These are phyloP conservation scores for Fusarium stilboides DNA, from an alignment of 2,329 filamentous ascomycete species.

Conservation along the genomic window DNA sequence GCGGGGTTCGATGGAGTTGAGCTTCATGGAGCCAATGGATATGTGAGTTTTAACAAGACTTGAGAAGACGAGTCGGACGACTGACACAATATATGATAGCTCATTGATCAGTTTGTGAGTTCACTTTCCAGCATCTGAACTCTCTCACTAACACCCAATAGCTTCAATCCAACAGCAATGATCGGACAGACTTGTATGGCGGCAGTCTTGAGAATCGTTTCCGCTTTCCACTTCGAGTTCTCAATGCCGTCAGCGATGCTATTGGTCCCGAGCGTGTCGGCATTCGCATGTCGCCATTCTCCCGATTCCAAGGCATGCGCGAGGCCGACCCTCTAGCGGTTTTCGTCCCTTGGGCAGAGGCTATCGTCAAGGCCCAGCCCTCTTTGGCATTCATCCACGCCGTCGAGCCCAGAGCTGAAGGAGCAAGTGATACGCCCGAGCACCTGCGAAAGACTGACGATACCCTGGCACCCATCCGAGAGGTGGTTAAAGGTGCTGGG, in stretches of 20 bases:
- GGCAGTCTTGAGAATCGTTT: constrained; percentile 69
- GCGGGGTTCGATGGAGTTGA: constrained; percentile 82
- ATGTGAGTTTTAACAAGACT: constrained; percentile 56
- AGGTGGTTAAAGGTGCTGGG: constrained; percentile 50
- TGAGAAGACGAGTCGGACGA: background rate
- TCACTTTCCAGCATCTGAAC: too few species aligned
- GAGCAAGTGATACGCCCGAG: constrained; percentile 55
- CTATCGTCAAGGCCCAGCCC: constrained; percentile 67
- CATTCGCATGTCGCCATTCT: constrained; percentile 74
- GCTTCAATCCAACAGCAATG: constrained; percentile 63
- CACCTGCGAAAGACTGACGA: constrained; percentile 53
- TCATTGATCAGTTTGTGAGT: constrained; percentile 70
- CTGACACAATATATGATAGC: constrained; percentile 29
- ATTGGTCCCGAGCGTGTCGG: constrained; percentile 68
- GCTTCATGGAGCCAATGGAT: constrained; percentile 71
- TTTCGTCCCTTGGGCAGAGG: constrained; percentile 69
- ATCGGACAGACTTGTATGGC: constrained; percentile 67
- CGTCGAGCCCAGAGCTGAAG: constrained; percentile 69
- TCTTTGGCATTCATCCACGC: constrained; percentile 74
- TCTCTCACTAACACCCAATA: constrained; percentile 7
- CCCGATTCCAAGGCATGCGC: constrained; percentile 73
- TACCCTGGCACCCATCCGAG: constrained; percentile 52
- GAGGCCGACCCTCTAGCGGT: constrained; percentile 68
- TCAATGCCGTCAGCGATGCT: constrained; percentile 59
- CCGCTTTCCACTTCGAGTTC: constrained; percentile 65